Conservation (phyloP, 1,284 basidiomycete species). For the Ceratobasidium sp. region DNA sequence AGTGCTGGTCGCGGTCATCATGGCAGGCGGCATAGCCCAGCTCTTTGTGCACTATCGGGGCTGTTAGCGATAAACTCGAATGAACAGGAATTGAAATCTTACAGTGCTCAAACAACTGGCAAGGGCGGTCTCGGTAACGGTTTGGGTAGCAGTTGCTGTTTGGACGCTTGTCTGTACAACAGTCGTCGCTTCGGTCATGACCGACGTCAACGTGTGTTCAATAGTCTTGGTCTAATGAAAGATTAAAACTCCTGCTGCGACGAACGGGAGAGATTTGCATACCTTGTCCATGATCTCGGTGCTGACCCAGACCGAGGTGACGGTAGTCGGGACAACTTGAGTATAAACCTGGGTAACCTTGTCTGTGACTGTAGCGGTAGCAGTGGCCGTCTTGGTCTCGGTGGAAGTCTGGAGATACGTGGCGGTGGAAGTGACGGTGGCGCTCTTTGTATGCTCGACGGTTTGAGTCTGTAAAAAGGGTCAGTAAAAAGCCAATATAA, state of each 20-base stretch:
- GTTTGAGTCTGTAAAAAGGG: constrained; percentile 33
- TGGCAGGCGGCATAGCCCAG: constrained; percentile 2
- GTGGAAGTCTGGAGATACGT: constrained; percentile 42
- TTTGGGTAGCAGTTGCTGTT: constrained; percentile 41
- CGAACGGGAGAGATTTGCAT: neutral
- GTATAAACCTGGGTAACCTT: constrained; percentile 24
- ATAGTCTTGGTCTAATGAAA: constrained; percentile 28
- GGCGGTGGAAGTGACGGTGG: constrained; percentile 38
- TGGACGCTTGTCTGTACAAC: constrained; percentile 36
- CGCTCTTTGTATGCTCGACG: constrained; percentile 39
- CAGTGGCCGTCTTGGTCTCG: constrained; percentile 26
- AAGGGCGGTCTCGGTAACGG: constrained; percentile 33
- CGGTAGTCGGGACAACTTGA: constrained; percentile 28
- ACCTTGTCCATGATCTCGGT: constrained; percentile 34
- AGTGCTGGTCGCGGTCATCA: constrained; percentile 14
- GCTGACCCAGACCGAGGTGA: constrained; percentile 32
- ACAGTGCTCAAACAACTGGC: constrained; percentile 37
- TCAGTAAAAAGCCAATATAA: neutral
- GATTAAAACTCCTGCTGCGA: neutral
- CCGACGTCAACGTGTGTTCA: constrained; percentile 10
- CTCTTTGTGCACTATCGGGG: constrained; percentile 11
- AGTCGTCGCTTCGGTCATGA: constrained; percentile 5
- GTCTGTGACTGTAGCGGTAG: constrained; percentile 17
- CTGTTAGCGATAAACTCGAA: neutral
- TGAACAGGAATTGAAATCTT: neutral